These are phyloP conservation scores for Arabidopsis suecica DNA, from an alignment of 345 rosid species.

Conservation along the genomic window DNA sequence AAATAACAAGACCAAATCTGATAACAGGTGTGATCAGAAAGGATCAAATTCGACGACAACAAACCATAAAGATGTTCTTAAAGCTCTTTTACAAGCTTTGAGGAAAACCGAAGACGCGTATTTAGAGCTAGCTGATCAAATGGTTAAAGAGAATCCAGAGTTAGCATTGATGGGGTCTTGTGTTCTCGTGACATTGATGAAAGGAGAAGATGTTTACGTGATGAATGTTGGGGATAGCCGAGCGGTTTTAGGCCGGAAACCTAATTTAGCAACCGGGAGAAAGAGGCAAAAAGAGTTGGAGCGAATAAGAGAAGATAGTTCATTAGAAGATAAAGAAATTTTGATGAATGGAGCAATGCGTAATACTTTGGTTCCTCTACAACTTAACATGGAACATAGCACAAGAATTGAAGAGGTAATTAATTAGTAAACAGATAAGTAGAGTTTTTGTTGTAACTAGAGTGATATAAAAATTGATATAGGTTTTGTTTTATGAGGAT, in stretches of 20 bases:
- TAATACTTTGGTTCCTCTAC: conserved; percentile 58
- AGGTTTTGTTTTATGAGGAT: conserved; percentile 11
- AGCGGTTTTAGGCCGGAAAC: conserved; percentile 70
- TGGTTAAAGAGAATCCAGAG: conserved; percentile 80
- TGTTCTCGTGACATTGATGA: conserved; percentile 87
- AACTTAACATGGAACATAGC: conserved; percentile 90
- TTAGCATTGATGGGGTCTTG: conserved; percentile 96
- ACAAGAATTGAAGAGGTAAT: conserved; percentile 71
- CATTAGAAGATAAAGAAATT: conserved; percentile 40
- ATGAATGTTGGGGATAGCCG: conserved; percentile 97
- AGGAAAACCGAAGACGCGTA: conserved; percentile 81
- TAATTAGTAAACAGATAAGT: no score
- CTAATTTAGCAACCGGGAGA: conserved; percentile 51
- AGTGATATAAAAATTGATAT: not conserved
- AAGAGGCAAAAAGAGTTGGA: conserved; percentile 52
- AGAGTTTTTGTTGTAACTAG: not conserved
- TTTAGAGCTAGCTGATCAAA: conserved; percentile 64
- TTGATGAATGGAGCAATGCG: conserved; percentile 33
- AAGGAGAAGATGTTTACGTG: conserved; percentile 87
- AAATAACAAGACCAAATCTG: not conserved
- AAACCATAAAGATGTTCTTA: conserved; percentile 65
- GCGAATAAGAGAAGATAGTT: conserved; percentile 45
- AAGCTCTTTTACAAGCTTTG: conserved; percentile 69
- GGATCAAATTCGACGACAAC: conserved; percentile 38
- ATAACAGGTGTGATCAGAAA: conserved; percentile 23